A percentile compares a stretch with the other conserved stretches of the same genome.
Evolutionary conservation across 495 filamentous ascomycete species (phyloP).

Genomic region (Aspergillus sparsus): DNA sequence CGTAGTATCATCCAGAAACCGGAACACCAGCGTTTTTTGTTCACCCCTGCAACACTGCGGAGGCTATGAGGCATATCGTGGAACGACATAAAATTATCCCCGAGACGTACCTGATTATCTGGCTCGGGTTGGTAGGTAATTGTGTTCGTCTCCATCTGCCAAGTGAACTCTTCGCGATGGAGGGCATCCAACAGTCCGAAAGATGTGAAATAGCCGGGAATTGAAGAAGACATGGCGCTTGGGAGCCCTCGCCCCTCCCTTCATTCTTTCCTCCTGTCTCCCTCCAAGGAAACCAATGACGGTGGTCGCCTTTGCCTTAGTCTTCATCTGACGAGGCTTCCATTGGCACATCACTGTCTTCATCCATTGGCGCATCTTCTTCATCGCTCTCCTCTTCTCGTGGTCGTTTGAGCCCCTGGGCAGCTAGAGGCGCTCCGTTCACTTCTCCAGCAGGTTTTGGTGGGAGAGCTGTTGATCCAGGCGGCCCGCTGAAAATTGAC

Average conservation of each 20-base stretch:
- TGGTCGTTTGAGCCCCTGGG: conserved; percentile 58
- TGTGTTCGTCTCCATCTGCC: conserved; percentile 74
- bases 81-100: conserved; percentile 53
- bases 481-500: conserved; percentile 75
- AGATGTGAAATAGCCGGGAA: conserved; percentile 11
- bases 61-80: conserved; percentile 61
- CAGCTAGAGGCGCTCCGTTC: conserved; percentile 29
- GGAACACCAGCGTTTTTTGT: conserved; percentile 75
- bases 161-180: conserved; percentile 41
- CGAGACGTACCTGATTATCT: conserved; percentile 72
- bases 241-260: neutral
- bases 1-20: conserved; percentile 76
- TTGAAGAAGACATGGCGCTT: conserved; percentile 17
- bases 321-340: conserved; percentile 57
- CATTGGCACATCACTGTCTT: conserved; percentile 61
- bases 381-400: conserved; percentile 72
- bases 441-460: conserved; percentile 40
- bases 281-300: conserved; percentile 1
- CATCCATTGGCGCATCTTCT: conserved; percentile 73
- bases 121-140: conserved; percentile 75
- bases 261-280: conserved; percentile 3
- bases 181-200: conserved; percentile 19
- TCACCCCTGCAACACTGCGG: conserved; percentile 83
- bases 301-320: conserved; percentile 23
- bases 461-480: conserved; percentile 45